Evolutionary conservation across 805 yeast species (phyloP).

Genomic region (Metschnikowia arizonensis): DNA sequence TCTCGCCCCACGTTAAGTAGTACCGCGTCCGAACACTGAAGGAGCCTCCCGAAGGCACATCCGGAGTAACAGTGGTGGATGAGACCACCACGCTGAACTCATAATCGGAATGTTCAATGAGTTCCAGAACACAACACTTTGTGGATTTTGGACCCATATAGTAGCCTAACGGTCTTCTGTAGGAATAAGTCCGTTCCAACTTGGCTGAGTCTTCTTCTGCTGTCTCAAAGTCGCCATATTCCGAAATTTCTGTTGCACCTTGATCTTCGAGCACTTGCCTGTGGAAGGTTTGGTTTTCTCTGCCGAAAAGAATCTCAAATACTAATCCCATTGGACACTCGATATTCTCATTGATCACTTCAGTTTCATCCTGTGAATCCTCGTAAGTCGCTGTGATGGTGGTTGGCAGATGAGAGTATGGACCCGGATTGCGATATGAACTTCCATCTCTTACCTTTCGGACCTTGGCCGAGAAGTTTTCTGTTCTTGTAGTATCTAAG

Average conservation of each 20-base stretch:
- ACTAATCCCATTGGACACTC: constrained; percentile 66
- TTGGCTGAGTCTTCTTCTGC: constrained; percentile 24
- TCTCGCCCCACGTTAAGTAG: constrained; percentile 67
- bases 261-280: constrained; percentile 50
- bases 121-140: constrained; percentile 58
- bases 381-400: constrained; percentile 6
- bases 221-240: constrained; percentile 18
- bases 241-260: constrained; percentile 58
- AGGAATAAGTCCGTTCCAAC: constrained; percentile 48
- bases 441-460: constrained; percentile 37
- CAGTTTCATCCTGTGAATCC: constrained; percentile 43
- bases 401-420: constrained; percentile 49
- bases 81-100: constrained; percentile 45
- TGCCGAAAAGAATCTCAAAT: constrained; percentile 56
- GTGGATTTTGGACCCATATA: constrained; percentile 80
- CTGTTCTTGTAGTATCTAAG: not conserved
- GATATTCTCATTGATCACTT: constrained; percentile 50
- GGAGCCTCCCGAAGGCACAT: constrained; percentile 81
- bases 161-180: constrained; percentile 59
- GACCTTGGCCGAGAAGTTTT: constrained; percentile 2
- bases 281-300: constrained; percentile 43
- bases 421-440: constrained; percentile 36
- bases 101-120: constrained; percentile 49
- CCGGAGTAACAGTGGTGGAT: constrained; percentile 67
- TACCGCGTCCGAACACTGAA: constrained; percentile 74